Evolutionary conservation across 352 stramenopile genomes (phyloP), one percentile per base, ranked within the genome.

Genomic region (Blastocystis sp.): DNA sequence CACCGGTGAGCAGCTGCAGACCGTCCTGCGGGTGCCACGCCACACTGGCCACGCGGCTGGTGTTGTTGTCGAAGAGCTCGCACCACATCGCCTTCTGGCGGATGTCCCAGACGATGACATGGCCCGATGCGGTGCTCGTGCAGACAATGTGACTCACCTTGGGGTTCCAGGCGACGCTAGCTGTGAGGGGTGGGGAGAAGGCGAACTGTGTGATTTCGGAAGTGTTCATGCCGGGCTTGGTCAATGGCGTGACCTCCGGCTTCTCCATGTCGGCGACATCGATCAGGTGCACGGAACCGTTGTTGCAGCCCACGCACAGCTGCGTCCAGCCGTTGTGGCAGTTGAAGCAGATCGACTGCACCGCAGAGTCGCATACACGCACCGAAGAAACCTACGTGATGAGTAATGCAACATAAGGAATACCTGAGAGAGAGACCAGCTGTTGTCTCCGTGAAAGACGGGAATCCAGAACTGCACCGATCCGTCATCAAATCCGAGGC

Each of bases 31-130:
- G 97, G 91, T 98, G 98, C 97, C 97, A 99, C 0, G 92, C 92
- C 40, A 99, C 91, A 67, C 96, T 94, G 48, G 94, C 95, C 10
- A 98, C 92, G 45, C 94, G 93, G 77, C 92, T 91, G 64, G 89
- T 84, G 45, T 88, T 89, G 14, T 92, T 92, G 89, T 97, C 94
- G 60, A 94, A 94, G 70, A 99, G 90, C 90, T 98, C 94, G 89
- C 96, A 98, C 96, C 96, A 99, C 0, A 96, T 94, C 89, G 98
- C 98, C 90, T 98, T 98, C 88, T 97, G 93, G 87, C 97, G 96
- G 11, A 98, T 91, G 89, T 98, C 96, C 96, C 96, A 99, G 62
- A 99, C 94, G 45, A 97, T 93, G 14, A 96, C 94, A 10, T 92
- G 94, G 28, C 96, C 96, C 91, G 98, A 97, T 89, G 95, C 92